A percentile compares a stretch with the other conserved stretches of the same genome.
phyloP scores from a whole-genome alignment of 1,284 basidiomycete species.

The Amylostereum chailletii region DNA sequence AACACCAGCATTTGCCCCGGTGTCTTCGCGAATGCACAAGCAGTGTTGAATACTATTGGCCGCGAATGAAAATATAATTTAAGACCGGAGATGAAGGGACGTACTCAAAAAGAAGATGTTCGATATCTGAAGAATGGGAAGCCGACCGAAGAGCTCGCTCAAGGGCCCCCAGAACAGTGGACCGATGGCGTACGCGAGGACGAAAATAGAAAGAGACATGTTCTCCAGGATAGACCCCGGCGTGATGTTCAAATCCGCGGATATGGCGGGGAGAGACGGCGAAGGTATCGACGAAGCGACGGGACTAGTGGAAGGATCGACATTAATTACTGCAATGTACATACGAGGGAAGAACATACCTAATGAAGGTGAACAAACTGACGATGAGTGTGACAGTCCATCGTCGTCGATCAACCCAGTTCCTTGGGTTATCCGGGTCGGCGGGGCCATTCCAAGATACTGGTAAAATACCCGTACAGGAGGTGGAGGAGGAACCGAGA shows the following conservation, averaged over 20 bases:
- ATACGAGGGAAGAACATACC: not conserved
- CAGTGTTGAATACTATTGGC: not conserved
- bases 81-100: not conserved
- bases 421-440: not conserved
- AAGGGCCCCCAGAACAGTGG: not conserved
- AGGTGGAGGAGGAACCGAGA: not conserved
- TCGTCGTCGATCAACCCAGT: not conserved
- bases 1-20: not conserved
- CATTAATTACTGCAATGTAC: not conserved
- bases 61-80: not conserved
- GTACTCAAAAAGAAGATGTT: not conserved
- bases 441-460: not conserved
- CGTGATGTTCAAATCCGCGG: not conserved
- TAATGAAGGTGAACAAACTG: not conserved
- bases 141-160: not conserved
- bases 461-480: not conserved
- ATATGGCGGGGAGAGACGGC: not conserved
- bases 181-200: conserved; percentile 27
- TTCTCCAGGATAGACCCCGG: conserved; percentile 24
- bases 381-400: not conserved
- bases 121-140: not conserved
- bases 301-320: not conserved
- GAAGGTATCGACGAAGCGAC: not conserved
- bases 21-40: not conserved
- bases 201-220: conserved; percentile 29